phyloP scores from a whole-genome alignment of 2,329 filamentous ascomycete genomes.

The Neonectria neomacrospora region DNA sequence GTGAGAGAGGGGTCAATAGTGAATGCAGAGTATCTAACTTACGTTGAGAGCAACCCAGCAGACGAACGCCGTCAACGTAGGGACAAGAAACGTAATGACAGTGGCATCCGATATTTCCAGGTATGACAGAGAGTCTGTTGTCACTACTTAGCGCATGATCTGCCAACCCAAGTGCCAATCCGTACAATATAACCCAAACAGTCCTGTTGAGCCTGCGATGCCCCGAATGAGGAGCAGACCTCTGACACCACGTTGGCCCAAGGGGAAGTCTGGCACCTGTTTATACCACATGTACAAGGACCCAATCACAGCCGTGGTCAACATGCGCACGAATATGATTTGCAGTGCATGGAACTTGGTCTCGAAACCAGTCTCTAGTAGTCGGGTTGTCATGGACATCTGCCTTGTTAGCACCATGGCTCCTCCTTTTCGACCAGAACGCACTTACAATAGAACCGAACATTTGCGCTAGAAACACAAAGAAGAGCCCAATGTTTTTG shows the following conservation, averaged over 20 bases:
- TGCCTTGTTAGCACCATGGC: slow-evolving; percentile 31
- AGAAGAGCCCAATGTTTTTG: slow-evolving; percentile 54
- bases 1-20: accelerated
- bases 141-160: background rate
- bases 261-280: slow-evolving; percentile 68
- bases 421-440: background rate
- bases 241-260: slow-evolving; percentile 72
- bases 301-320: slow-evolving; percentile 51
- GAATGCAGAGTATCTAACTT: background rate
- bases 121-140: slow-evolving; percentile 65
- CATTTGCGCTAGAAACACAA: slow-evolving; percentile 54
- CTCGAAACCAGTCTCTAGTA: slow-evolving; percentile 49
- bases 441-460: slow-evolving; percentile 55
- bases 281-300: slow-evolving; percentile 55
- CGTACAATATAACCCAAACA: slow-evolving; percentile 67
- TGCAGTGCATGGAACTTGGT: slow-evolving; percentile 55
- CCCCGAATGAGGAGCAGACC: slow-evolving; percentile 73
- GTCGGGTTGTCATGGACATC: slow-evolving; percentile 55
- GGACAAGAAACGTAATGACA: slow-evolving; percentile 82
- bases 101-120: slow-evolving; percentile 82
- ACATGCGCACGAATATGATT: slow-evolving; percentile 57
- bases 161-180: background rate
- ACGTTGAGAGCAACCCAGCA: slow-evolving; percentile 63
- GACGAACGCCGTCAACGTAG: slow-evolving; percentile 74
- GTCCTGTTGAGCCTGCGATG: slow-evolving; percentile 70